These are phyloP conservation scores for Apiospora pterosperma DNA, from an alignment of 2,329 filamentous ascomycete species.

Conservation along the genomic window DNA sequence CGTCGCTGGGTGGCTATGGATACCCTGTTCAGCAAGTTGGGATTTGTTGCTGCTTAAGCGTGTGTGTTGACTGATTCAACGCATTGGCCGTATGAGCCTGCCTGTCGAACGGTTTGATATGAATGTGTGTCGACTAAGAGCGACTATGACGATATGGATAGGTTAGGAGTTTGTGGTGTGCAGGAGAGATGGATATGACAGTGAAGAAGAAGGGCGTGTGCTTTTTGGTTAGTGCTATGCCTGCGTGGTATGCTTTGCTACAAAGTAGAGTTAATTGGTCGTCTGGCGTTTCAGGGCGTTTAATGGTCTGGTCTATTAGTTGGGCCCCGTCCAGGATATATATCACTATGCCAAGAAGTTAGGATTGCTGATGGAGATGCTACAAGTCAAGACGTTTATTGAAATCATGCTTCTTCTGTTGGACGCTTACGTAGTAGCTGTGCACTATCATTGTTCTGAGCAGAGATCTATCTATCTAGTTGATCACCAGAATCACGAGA, in stretches of 20 bases:
- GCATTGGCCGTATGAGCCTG: no score
- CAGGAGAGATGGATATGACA: background rate
- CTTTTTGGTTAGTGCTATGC: background rate
- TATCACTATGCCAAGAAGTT: background rate
- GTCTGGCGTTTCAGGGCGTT: background rate
- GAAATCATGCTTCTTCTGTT: background rate
- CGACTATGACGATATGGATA: background rate
- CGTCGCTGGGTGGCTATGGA: slow-evolving; percentile 95
- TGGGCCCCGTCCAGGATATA: background rate
- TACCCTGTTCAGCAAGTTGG: slow-evolving; percentile 70
- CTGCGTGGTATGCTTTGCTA: background rate
- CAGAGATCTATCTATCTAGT: background rate
- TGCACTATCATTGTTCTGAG: background rate
- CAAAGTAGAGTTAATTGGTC: background rate
- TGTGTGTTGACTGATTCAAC: no score
- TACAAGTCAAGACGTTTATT: no score
- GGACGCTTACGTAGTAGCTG: background rate
- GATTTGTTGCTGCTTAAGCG: slow-evolving; percentile 19
- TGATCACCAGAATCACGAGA: background rate
- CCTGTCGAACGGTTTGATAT: no score
- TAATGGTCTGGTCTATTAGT: background rate
- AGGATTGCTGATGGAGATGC: background rate
- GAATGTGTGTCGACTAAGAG: background rate
- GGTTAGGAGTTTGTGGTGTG: background rate
- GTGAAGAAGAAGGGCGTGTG: background rate